phyloP scores from a whole-genome alignment of 2,329 filamentous ascomycete genomes.

The Cryphonectria radicalis region DNA sequence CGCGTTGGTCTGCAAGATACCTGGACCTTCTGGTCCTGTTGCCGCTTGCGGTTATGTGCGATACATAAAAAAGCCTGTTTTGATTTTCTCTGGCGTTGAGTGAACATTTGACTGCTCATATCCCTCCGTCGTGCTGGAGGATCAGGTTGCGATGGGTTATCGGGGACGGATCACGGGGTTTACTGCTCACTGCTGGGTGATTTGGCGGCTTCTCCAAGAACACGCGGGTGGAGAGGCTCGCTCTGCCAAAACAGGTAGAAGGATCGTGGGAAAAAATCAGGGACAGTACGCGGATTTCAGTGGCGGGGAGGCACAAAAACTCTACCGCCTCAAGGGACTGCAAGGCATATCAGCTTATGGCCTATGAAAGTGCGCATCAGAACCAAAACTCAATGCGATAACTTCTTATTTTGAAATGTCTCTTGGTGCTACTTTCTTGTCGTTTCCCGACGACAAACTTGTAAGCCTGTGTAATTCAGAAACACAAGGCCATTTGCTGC shows the following conservation, averaged over 20 bases:
- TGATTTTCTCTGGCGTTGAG: background rate
- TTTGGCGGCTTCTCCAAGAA: background rate
- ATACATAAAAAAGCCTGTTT: background rate
- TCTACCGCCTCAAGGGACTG: background rate
- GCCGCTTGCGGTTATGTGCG: background rate
- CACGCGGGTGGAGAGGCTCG: background rate
- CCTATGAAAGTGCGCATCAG: background rate
- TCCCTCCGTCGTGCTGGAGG: background rate
- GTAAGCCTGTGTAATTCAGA: background rate
- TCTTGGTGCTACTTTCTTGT: background rate
- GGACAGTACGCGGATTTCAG: background rate
- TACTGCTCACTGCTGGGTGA: slow-evolving; percentile 1
- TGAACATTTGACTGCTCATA: background rate
- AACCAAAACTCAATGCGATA: background rate
- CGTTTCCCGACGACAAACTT: background rate
- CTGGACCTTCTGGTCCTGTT: background rate
- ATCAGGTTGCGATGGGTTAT: background rate
- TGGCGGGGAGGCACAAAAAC: background rate
- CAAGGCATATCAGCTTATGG: background rate
- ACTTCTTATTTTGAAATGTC: background rate
- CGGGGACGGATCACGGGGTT: background rate
- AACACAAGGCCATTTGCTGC: background rate
- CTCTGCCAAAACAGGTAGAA: background rate
- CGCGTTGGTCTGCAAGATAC: slow-evolving; percentile 6
- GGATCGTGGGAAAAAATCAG: background rate